Conservation (phyloP, 129 eudicot genomes). For the Sambucus nigra region DNA sequence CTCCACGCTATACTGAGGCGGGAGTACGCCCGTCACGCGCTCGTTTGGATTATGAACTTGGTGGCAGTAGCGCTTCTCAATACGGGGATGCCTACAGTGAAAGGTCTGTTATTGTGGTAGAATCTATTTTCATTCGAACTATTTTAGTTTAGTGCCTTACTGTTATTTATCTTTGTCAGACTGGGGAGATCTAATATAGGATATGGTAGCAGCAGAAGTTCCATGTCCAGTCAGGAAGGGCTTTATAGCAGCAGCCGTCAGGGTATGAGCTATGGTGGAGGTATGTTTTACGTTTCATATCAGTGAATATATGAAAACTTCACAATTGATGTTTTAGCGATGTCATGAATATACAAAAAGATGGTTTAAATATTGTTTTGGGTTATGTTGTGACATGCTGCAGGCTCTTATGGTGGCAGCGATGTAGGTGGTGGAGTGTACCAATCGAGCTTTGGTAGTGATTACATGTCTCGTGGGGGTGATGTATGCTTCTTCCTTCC, state of each 20-base stretch:
- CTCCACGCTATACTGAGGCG: conserved; percentile 69
- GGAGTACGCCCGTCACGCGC: conserved; percentile 80
- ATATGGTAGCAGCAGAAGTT: conserved; percentile 50
- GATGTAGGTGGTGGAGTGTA: conserved; percentile 64
- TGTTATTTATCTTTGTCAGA: conserved; percentile 24
- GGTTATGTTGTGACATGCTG: not conserved
- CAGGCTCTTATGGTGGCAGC: conserved; percentile 79
- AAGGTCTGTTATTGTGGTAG: conserved; percentile 35
- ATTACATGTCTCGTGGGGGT: conserved; percentile 71
- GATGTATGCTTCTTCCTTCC: conserved; percentile 50
- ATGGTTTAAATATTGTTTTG: not conserved
- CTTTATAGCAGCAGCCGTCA: conserved; percentile 78
- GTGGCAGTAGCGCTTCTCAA: conserved; percentile 50
- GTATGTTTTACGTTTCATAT: conserved; percentile 17
- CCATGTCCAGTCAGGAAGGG: conserved; percentile 70
- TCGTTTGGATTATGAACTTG: conserved; percentile 75
- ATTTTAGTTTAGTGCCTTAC: not conserved
- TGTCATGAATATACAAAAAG: too few species aligned
- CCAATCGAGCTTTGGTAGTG: conserved; percentile 68
- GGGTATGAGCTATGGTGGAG: conserved; percentile 69
- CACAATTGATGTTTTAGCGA: too few species aligned
- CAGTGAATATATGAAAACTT: not conserved
- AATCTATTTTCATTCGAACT: not conserved
- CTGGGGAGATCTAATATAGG: conserved; percentile 78
- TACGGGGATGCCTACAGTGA: conserved; percentile 83